Evolutionary conservation across 2,329 filamentous ascomycete species (phyloP).

Genomic region (Helotiales sp.): DNA sequence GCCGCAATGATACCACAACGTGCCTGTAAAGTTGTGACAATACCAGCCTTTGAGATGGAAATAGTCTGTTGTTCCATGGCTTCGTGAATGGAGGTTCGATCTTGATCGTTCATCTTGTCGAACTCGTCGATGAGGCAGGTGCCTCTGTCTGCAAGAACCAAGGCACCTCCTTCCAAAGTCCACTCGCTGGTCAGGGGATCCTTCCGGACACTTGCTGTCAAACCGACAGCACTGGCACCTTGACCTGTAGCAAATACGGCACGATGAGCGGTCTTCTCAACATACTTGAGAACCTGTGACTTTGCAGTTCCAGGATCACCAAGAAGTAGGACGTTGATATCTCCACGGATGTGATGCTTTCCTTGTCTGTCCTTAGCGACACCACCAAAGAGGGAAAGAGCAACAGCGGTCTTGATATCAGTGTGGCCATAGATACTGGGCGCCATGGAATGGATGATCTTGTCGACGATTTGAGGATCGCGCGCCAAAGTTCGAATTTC

Average conservation of each 20-base stretch:
- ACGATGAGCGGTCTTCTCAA: slow-evolving; percentile 95
- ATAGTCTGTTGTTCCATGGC: slow-evolving; percentile 99
- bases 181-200: slow-evolving; percentile 96
- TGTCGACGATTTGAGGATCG: slow-evolving; percentile 90
- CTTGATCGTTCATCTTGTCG: slow-evolving; percentile 99
- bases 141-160: slow-evolving; percentile 92
- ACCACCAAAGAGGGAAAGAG: slow-evolving; percentile 91
- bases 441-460: slow-evolving; percentile 89
- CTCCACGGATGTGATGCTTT: slow-evolving; percentile 87
- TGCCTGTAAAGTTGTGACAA: slow-evolving; percentile 95
- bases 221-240: slow-evolving; percentile 94
- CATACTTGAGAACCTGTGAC: slow-evolving; percentile 95
- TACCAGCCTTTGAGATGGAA: slow-evolving; percentile 97
- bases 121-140: slow-evolving; percentile 98
- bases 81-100: slow-evolving; percentile 97
- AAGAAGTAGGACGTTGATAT: slow-evolving; percentile 96
- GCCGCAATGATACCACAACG: slow-evolving; percentile 96
- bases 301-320: slow-evolving; percentile 98
- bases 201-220: slow-evolving; percentile 93
- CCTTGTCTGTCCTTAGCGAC: slow-evolving; percentile 91
- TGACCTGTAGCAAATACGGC: slow-evolving; percentile 98
- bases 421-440: slow-evolving; percentile 97
- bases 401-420: slow-evolving; percentile 96
- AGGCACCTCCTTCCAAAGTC: slow-evolving; percentile 93
- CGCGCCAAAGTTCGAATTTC: slow-evolving; percentile 85